Base-by-base conservation (phyloP, 2,329 filamentous ascomycete genomes). In the Xylariaceae sp. region DNA sequence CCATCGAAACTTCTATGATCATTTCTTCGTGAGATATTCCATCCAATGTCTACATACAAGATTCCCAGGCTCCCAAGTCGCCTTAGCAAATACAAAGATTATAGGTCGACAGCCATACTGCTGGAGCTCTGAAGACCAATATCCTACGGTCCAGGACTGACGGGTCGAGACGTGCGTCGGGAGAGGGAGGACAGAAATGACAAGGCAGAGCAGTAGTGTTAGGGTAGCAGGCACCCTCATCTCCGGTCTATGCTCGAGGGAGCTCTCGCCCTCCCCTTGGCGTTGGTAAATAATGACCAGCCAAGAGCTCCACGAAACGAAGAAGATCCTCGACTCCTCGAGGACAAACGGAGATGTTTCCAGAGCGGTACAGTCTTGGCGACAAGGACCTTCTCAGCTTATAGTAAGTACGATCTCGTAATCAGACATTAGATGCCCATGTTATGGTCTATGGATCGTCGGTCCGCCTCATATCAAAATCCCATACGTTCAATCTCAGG, bases 1-100 rank as follows among this genome's bases (percentile, higher is more conserved):
- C 50, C 33, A 51, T 44, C 17, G 1, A 15, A 18, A 12, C 27
- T 17, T 10, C 27, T 22, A n/a, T 35, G 2, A 11, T 38, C 14
- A 14, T 4, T 38, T 12, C 12, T 38, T 10, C 35, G 22, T 18
- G 43, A 39, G 9, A 12, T n/a, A 18, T 42, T 19, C 39, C 6
- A 41, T 41, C n/a, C 39, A 5, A 27, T 22, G 39, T 38, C 11
- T 18, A 36, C 40, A 22, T 61, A 62, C 61, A 55, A 64, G 32
- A 47, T 64, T 63, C 11, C 61, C 62, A 5, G 62, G 62, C 45
- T 63, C 62, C 18, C 55, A 57, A 6, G 62, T 63, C 9, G 61
- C 62, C 41, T 63, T 64, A 5, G 61, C 62, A 44, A 62, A 62
- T 15, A 64, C 57, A 35, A 64, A 57, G 48, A 64, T 63, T 36